A percentile compares a stretch with the other conserved stretches of the same genome.
Evolutionary conservation across 2,329 filamentous ascomycete species (phyloP).

Genomic region (Pyricularia pennisetigena): DNA sequence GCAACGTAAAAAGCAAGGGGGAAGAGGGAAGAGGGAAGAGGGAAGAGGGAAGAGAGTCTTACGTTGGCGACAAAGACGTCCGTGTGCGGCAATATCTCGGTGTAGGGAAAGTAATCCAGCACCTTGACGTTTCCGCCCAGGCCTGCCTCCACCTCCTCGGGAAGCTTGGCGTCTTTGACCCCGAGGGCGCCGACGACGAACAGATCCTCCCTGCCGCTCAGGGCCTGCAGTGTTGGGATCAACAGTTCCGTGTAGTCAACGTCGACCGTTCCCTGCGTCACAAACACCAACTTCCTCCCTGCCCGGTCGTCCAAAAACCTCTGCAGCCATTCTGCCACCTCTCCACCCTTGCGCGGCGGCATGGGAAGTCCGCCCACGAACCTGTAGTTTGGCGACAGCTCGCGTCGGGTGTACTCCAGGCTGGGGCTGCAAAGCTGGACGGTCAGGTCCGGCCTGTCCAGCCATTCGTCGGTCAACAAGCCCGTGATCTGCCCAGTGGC

Average conservation of each 20-base stretch:
- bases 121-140: constrained; percentile 25
- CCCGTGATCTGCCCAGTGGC: constrained; percentile 9
- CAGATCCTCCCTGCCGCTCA: constrained; percentile 27
- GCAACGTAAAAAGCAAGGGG: no score
- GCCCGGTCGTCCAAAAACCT: background rate
- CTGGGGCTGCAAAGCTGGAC: constrained; percentile 28
- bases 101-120: constrained; percentile 36
- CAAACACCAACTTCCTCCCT: constrained; percentile 26
- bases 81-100: constrained; percentile 26
- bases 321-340: constrained; percentile 26
- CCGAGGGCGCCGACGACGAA: constrained; percentile 20
- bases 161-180: constrained; percentile 2
- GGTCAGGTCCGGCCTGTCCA: constrained; percentile 18
- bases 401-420: constrained; percentile 27
- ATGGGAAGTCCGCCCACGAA: constrained; percentile 31
- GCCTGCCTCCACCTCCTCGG: background rate
- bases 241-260: constrained; percentile 29
- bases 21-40: no score
- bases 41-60: no score
- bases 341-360: constrained; percentile 20
- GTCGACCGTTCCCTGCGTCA: constrained; percentile 36
- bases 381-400: constrained; percentile 25
- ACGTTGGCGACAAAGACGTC: constrained; percentile 37
- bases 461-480: constrained; percentile 13
- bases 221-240: constrained; percentile 30